Conservation (phyloP, 2,329 filamentous ascomycete species). For the Fusarium sp. region DNA sequence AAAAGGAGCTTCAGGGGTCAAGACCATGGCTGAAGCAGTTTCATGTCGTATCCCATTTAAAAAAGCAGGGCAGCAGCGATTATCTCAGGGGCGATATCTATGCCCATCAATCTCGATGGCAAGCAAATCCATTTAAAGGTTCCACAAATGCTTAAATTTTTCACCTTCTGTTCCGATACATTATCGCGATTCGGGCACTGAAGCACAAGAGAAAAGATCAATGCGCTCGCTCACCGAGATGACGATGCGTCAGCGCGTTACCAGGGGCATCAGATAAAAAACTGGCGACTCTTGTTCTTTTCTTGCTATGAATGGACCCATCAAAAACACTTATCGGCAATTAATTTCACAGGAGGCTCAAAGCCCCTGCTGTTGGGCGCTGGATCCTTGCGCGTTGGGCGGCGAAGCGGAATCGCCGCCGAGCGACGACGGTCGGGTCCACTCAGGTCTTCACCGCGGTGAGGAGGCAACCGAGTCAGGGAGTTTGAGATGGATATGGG, state of each 20-base stretch:
- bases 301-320: slow-evolving; percentile 16
- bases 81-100: slow-evolving; percentile 1
- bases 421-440: slow-evolving; percentile 19
- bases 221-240: not conserved
- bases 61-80: not conserved
- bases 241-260: not conserved
- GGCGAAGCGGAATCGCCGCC: slow-evolving; percentile 36
- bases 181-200: not conserved
- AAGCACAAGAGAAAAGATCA: slow-evolving; percentile 1
- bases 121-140: not conserved
- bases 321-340: slow-evolving; percentile 22
- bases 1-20: slow-evolving; percentile 3
- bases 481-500: too few species aligned
- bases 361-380: slow-evolving; percentile 31
- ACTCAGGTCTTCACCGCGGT: slow-evolving; percentile 22
- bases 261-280: slow-evolving; percentile 2
- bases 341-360: slow-evolving; percentile 29
- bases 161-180: not conserved
- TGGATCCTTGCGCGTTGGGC: slow-evolving; percentile 29
- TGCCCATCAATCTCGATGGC: slow-evolving; percentile 8
- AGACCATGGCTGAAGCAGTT: not conserved
- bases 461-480: not conserved
- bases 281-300: slow-evolving; percentile 5
- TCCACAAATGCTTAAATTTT: not conserved
- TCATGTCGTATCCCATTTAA: not conserved